Percentiles rank a stretch among this genome's conserved stretches.
Evolutionary conservation across 176 grass and related monocot genomes (phyloP).

Genomic region (Elymus sibiricus): DNA sequence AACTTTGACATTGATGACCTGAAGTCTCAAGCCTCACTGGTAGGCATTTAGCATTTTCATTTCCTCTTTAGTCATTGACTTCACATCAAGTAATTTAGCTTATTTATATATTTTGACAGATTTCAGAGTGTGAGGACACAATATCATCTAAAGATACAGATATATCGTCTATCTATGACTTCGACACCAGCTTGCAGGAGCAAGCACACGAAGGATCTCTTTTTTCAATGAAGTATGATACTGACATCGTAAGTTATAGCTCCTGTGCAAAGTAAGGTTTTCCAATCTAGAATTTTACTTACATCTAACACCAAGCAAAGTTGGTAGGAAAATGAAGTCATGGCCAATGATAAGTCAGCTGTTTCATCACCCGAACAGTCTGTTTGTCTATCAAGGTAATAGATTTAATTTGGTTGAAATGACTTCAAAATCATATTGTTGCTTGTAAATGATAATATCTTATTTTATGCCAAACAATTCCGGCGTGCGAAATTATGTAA

Average conservation of each 20-base stretch:
- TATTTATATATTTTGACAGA: conserved; percentile 36
- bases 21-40: conserved; percentile 83
- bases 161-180: conserved; percentile 44
- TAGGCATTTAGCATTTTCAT: conserved; percentile 27
- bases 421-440: not conserved
- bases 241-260: conserved; percentile 47
- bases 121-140: conserved; percentile 63
- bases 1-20: conserved; percentile 93
- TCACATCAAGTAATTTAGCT: not conserved
- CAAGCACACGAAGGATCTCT: conserved; percentile 32
- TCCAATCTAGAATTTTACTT: conserved; percentile 7
- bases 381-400: conserved; percentile 40
- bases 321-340: conserved; percentile 63
- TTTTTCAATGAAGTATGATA: conserved; percentile 49
- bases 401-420: not conserved
- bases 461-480: conserved; percentile 9
- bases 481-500: not conserved
- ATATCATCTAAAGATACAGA: conserved; percentile 53
- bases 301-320: conserved; percentile 51
- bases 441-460: not conserved
- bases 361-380: conserved; percentile 44
- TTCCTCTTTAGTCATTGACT: conserved; percentile 7
- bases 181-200: conserved; percentile 52
- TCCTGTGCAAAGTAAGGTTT: conserved; percentile 7
- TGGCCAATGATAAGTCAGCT: conserved; percentile 36